phyloP scores from a whole-genome alignment of 768 basidiomycete species.

The Gyrodon lividus region DNA sequence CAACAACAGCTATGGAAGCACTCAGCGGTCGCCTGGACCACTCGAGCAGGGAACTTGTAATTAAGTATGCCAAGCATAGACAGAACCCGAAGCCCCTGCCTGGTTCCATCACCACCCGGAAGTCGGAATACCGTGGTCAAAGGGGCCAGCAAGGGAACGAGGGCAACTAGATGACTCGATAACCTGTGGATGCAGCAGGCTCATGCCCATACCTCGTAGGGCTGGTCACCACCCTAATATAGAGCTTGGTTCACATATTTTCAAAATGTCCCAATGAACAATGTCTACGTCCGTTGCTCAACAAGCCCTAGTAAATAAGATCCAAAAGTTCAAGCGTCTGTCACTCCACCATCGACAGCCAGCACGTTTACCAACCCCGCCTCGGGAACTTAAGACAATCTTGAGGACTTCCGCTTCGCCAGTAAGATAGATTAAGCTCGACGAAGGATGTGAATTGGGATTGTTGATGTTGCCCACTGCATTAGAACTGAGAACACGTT shows the following conservation, averaged over 20 bases:
- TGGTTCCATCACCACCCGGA: conserved; percentile 18
- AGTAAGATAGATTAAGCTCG: neutral
- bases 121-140: conserved; percentile 10
- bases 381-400: neutral
- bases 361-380: conserved; percentile 1
- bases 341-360: neutral
- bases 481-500: neutral
- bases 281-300: too few relatives aligned
- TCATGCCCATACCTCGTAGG: too few relatives aligned
- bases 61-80: conserved; percentile 22
- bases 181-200: too few relatives aligned
- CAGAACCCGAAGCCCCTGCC: neutral
- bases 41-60: neutral
- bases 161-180: too few relatives aligned
- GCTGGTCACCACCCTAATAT: neutral
- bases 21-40: conserved; percentile 31
- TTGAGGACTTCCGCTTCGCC: neutral
- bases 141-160: too few relatives aligned
- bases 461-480: neutral
- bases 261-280: too few relatives aligned
- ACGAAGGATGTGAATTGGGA: neutral
- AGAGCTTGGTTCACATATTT: neutral
- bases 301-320: too few relatives aligned
- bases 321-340: too few relatives aligned
- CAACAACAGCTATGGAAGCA: conserved; percentile 46